These are phyloP conservation scores for Wickerhamomyces canadensis DNA, from an alignment of 805 yeast genomes.

Conservation along the genomic window DNA sequence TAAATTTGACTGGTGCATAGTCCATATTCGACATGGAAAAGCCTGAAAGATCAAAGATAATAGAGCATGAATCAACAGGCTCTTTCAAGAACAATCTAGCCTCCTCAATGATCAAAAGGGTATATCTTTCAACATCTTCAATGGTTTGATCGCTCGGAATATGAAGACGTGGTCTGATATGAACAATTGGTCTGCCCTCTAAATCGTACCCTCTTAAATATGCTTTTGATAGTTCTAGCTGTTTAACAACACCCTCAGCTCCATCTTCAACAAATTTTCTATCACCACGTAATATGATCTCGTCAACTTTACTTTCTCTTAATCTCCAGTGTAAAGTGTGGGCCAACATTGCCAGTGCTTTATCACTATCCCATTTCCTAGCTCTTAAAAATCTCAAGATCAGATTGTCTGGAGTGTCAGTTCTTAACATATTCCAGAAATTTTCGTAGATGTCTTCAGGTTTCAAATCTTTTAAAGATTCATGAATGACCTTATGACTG, in stretches of 20 bases:
- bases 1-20: slow-evolving; percentile 82
- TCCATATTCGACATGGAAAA: slow-evolving; percentile 93
- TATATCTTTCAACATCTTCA: slow-evolving; percentile 69
- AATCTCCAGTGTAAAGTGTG: slow-evolving; percentile 73
- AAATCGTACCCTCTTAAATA: slow-evolving; percentile 70
- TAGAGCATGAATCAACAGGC: slow-evolving; percentile 74
- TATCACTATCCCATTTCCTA: slow-evolving; percentile 75
- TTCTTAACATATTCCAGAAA: slow-evolving; percentile 58
- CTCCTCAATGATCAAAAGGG: slow-evolving; percentile 73
- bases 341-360: slow-evolving; percentile 66
- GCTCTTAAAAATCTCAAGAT: slow-evolving; percentile 77
- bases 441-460: slow-evolving; percentile 45
- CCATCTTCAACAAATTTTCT: slow-evolving; percentile 44
- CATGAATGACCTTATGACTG: slow-evolving; percentile 37
- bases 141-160: slow-evolving; percentile 60
- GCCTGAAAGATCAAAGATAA: slow-evolving; percentile 80
- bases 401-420: slow-evolving; percentile 78
- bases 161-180: slow-evolving; percentile 77
- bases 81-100: slow-evolving; percentile 71
- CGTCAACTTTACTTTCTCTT: slow-evolving; percentile 54
- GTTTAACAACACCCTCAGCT: slow-evolving; percentile 36
- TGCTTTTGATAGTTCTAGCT: slow-evolving; percentile 58
- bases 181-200: slow-evolving; percentile 71
- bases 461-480: slow-evolving; percentile 45
- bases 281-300: slow-evolving; percentile 68